These are phyloP conservation scores for Penicillium thymicola DNA, from an alignment of 2,329 filamentous ascomycete species.

Conservation along the genomic window DNA sequence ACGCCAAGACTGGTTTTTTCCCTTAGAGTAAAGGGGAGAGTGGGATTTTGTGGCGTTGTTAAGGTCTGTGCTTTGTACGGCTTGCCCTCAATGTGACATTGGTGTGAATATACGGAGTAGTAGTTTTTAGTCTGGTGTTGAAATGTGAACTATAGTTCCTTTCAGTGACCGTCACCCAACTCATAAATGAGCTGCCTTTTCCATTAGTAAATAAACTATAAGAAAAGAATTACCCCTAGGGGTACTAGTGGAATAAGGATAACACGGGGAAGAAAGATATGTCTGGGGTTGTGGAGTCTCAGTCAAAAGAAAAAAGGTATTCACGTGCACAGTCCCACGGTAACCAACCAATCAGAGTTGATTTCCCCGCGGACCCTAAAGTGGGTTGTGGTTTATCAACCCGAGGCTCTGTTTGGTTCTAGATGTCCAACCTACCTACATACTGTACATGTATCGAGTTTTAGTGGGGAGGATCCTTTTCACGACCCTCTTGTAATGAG, in stretches of 20 bases:
- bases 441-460: too few relatives aligned
- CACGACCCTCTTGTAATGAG: not conserved
- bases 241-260: not conserved
- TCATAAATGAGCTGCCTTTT: not conserved
- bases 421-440: not conserved
- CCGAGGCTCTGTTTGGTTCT: conserved; percentile 7
- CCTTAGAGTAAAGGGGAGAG: not conserved
- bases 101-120: not conserved
- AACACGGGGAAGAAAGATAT: not conserved
- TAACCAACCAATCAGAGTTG: not conserved
- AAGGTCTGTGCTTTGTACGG: conserved; percentile 4
- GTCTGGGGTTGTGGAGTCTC: not conserved
- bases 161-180: not conserved
- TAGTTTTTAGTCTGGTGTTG: not conserved
- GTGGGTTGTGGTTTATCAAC: not conserved
- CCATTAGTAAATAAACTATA: not conserved
- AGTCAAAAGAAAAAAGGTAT: not conserved
- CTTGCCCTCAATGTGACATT: conserved; percentile 7
- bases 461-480: too few relatives aligned
- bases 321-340: not conserved
- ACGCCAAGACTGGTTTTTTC: not conserved
- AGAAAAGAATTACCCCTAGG: too few relatives aligned
- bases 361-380: not conserved
- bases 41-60: conserved; percentile 2
- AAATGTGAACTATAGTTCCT: not conserved